Evolutionary conservation across 306 rosid genomes (phyloP).

Genomic region (Inga oerstediana): DNA sequence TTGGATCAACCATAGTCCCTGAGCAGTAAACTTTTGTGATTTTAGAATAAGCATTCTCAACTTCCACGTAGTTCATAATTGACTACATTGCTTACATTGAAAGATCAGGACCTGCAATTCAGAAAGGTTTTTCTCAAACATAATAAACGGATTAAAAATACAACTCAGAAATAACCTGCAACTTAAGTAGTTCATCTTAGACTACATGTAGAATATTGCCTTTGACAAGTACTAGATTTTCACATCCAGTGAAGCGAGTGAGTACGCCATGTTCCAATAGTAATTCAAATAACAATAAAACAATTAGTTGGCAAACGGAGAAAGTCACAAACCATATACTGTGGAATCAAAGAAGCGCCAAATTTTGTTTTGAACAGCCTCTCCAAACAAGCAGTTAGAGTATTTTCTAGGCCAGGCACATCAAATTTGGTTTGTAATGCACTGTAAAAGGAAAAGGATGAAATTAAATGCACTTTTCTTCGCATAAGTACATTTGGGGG

Average conservation of each 20-base stretch:
- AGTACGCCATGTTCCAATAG: conserved; percentile 6
- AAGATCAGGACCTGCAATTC: conserved; percentile 8
- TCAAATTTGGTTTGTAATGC: conserved; percentile 74
- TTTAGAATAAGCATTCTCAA: conserved; percentile 27
- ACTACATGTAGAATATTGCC: not conserved
- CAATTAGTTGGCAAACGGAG: conserved; percentile 4
- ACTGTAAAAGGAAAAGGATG: conserved; percentile 49
- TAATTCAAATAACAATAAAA: conserved; percentile 9
- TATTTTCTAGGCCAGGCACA: conserved; percentile 65
- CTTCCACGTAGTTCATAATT: conserved; percentile 3
- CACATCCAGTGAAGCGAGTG: not conserved
- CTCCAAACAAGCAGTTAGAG: conserved; percentile 72
- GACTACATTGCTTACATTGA: not conserved
- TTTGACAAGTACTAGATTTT: not conserved
- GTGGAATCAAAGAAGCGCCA: conserved; percentile 86
- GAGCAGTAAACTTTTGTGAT: not conserved
- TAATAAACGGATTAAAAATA: not conserved
- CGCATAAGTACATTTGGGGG: not conserved
- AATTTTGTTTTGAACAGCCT: conserved; percentile 79
- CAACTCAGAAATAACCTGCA: conserved; percentile 2
- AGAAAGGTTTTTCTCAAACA: not conserved
- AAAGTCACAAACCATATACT: conserved; percentile 61
- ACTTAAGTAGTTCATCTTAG: not conserved
- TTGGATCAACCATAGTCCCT: conserved; percentile 19
- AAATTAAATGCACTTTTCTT: conserved; percentile 22